Evolutionary conservation across 768 basidiomycete species (phyloP).

Genomic region (Russula lepida): DNA sequence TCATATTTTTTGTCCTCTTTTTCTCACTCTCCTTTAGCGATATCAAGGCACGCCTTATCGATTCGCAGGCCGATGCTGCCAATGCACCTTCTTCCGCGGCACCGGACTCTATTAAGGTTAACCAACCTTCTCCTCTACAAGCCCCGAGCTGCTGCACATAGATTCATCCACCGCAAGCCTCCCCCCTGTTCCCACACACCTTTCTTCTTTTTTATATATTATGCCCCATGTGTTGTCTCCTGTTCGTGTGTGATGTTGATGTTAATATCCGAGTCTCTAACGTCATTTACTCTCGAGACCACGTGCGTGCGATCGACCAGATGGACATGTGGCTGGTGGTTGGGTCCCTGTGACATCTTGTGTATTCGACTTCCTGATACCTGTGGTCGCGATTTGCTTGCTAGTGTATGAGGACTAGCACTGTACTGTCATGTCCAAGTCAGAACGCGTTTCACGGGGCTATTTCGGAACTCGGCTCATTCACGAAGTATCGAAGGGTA

Average conservation of each 20-base stretch:
- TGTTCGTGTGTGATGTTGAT: slow-evolving; percentile 1
- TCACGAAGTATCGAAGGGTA: background rate
- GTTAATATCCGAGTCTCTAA: slow-evolving; percentile 1
- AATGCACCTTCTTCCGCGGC: slow-evolving; percentile 29
- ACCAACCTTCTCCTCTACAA: slow-evolving; percentile 42
- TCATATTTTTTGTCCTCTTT: background rate
- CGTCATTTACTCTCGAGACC: slow-evolving; percentile 8
- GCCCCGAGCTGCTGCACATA: slow-evolving; percentile 40
- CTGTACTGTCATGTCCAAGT: background rate
- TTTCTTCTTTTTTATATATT: slow-evolving; percentile 8
- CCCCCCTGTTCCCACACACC: background rate
- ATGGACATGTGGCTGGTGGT: background rate
- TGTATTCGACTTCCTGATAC: background rate
- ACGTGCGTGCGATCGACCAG: slow-evolving; percentile 28
- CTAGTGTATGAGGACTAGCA: background rate
- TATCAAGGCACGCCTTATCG: slow-evolving; percentile 95
- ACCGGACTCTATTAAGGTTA: slow-evolving; percentile 58
- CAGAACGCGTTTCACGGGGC: background rate
- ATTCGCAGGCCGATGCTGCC: slow-evolving; percentile 70
- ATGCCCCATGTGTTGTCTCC: background rate
- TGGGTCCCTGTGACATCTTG: background rate
- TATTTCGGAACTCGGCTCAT: background rate
- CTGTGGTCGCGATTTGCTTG: background rate
- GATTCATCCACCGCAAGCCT: background rate
- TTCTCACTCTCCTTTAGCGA: slow-evolving; percentile 45